phyloP scores from a whole-genome alignment of 2,329 filamentous ascomycete species.

The Clonostachys solani region DNA sequence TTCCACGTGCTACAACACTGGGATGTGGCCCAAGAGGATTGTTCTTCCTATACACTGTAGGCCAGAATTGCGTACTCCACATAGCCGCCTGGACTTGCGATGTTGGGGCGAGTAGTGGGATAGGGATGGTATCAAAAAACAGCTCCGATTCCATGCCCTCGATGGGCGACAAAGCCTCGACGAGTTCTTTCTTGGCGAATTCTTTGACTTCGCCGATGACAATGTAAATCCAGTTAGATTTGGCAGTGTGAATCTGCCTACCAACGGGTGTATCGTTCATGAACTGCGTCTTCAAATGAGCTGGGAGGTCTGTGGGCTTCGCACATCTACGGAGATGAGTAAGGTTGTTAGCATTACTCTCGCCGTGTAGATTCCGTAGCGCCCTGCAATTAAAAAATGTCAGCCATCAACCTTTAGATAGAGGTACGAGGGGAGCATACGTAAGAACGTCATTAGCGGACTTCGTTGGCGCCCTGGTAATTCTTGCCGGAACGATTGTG shows the following conservation, averaged over 20 bases:
- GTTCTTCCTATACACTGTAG: constrained; percentile 79
- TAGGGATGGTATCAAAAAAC: constrained; percentile 59
- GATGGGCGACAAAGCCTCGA: constrained; percentile 37
- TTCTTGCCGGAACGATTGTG: constrained; percentile 57
- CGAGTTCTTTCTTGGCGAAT: constrained; percentile 49
- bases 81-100: constrained; percentile 69
- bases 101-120: constrained; percentile 71
- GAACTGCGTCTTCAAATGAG: constrained; percentile 57
- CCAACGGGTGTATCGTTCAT: constrained; percentile 54
- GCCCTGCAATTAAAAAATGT: constrained; percentile 30
- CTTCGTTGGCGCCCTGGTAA: constrained; percentile 69
- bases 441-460: constrained; percentile 68
- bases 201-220: constrained; percentile 46
- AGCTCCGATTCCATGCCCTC: constrained; percentile 48
- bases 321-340: constrained; percentile 74
- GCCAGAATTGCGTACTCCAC: constrained; percentile 79
- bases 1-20: constrained; percentile 65
- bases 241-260: constrained; percentile 53
- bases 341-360: constrained; percentile 59
- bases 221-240: constrained; percentile 58
- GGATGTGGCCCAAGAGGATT: constrained; percentile 85
- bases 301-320: constrained; percentile 64
- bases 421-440: constrained; percentile 41
- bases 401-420: constrained; percentile 8
- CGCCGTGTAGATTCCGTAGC: constrained; percentile 50